Base-by-base conservation (phyloP, 441 rosid genomes). In the Raphanus hybrid region DNA sequence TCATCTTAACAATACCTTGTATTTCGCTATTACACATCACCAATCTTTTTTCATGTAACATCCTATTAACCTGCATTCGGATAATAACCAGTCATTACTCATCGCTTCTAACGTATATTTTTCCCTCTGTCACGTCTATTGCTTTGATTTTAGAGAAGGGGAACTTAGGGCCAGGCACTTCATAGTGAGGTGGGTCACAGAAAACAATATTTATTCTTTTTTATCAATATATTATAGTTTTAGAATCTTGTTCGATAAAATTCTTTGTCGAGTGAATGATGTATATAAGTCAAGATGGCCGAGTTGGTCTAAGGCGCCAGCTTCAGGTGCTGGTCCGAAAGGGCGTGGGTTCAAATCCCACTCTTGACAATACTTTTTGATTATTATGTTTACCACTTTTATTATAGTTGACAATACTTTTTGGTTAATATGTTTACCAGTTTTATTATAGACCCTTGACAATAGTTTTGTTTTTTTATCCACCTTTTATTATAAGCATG, bases 281-380 rank as follows among this genome's bases (percentile, higher is more conserved):
- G 26, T 23, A 1, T 23, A 29, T 29, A 29, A 29, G 94, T 91
- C 95, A 93, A 90, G 97, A 90, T 91, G 99, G 96, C 96, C 97
- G 97, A 97, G 97, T 87, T 91, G 96, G 98, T 90, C 97, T 90
- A 90, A 89, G 96, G 98, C 93, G 97, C 98, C 94, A 90, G 96
- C 86, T 91, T 92, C 90, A 90, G 97, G 94, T 94, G 87, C 92
- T 87, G 97, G 95, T 91, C 95, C 93, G 92, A 88, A 92, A 91
- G 96, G 94, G 98, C 98, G 91, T 89, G 92, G 96, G 94, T 92
- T 92, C 98, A 90, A 91, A 89, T 89, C 93, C 95, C 96, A 91
- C 92, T 92, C 75, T 71, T 71, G 75, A 71, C 75, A 71, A 8
- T 39, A 2, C 34, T 29, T 29, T 29, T 29, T 29, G 34, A 2